phyloP scores from a whole-genome alignment of 441 rosid genomes.

The Pelargonium citronellum region DNA sequence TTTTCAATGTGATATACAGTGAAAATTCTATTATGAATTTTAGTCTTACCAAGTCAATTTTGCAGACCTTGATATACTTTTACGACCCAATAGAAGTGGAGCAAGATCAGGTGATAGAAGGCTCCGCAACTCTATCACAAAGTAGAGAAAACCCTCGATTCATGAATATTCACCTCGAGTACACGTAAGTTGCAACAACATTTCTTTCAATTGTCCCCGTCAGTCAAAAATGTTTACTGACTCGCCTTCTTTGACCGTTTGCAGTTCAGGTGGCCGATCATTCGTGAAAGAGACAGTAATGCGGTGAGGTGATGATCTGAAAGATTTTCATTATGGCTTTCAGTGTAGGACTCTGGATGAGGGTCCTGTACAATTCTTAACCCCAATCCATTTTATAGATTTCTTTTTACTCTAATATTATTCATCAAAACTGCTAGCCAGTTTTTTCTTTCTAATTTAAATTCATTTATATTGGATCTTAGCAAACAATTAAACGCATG shows the following conservation, averaged over 20 bases:
- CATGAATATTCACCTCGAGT: slow-evolving; percentile 93
- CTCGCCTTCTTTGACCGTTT: slow-evolving; percentile 18
- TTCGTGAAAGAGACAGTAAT: slow-evolving; percentile 80
- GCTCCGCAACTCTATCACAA: slow-evolving; percentile 72
- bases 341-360: not conserved
- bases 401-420: not conserved
- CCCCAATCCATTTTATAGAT: not conserved
- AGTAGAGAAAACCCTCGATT: slow-evolving; percentile 84
- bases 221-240: slow-evolving; percentile 6
- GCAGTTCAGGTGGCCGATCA: slow-evolving; percentile 86
- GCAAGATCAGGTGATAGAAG: slow-evolving; percentile 88
- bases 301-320: slow-evolving; percentile 38
- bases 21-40: not conserved
- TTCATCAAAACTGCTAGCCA: not conserved
- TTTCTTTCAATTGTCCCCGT: not conserved
- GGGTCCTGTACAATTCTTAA: not conserved
- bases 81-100: slow-evolving; percentile 86
- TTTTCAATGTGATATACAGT: too few species aligned
- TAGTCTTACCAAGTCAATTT: slow-evolving; percentile 14
- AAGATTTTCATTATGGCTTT: slow-evolving; percentile 11
- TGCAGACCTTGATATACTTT: slow-evolving; percentile 89
- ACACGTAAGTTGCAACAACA: slow-evolving; percentile 53
- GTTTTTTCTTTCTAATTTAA: too few species aligned
- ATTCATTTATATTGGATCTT: too few species aligned
- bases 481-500: too few species aligned